Base-by-base conservation (phyloP, 2,329 filamentous ascomycete genomes). In the Trichoderma simmonsii region DNA sequence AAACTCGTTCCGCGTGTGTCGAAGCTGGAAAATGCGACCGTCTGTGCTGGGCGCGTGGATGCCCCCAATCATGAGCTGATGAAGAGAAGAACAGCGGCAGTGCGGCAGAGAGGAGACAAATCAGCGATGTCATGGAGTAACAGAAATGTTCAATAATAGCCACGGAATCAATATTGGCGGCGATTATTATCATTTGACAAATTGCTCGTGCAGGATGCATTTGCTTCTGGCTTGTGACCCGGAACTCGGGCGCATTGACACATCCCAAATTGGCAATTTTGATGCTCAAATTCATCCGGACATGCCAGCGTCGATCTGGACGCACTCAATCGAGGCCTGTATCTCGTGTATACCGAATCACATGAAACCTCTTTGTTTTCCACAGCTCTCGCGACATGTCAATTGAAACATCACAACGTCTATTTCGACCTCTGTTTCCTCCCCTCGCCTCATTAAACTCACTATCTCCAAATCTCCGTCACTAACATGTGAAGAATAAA, bases 1-100 rank as follows among this genome's bases (percentile, higher is more conserved):
- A 61, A 70, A 70, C 67, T 15, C 8, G 39, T 61, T n/a, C 39
- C 57, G 67, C 51, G 57, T 34, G 67, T 61, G 21, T 61, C 28
- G 28, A 54, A n/a, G 15, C 28, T 32, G 9, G 26, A 39, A 48
- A 21, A 9, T n/a, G 32, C 8, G 2, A 6, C 24, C n/a, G 56
- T 69, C 66, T 51, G 56, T 51, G 39, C 28, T 51, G 12, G 28
- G 12, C 14, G 56, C 56, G 28, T 54, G 48, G 48, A 24, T 14
- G 48, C 48, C 1, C 3, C 48, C 48, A 54, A 54, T 54, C 48
- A 54, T 24, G 21, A 24, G 48, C n/a, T 24, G 21, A 54, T 24
- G 11, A n/a, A 26, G 21, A 26, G 18, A 14, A 3, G 6, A 28
- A 11, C n/a, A 14, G 14, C 2, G 32, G 48, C 54, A 24, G 32